Evolutionary conservation across 148 eudicot species (phyloP).

Genomic region (Pouteria glomerata): DNA sequence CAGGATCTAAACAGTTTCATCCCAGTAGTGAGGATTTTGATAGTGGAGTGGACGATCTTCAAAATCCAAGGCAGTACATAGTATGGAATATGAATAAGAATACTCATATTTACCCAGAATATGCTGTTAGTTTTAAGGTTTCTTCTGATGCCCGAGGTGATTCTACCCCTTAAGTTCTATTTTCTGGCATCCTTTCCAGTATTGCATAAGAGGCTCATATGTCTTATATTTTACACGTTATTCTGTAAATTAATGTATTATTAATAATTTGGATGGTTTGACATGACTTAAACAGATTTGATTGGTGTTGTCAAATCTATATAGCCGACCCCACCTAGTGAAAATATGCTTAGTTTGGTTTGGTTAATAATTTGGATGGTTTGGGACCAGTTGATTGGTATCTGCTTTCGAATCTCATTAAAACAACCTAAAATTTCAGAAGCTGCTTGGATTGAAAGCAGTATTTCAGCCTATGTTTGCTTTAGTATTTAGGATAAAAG

Average conservation of each 20-base stretch:
- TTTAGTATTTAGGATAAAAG: background rate
- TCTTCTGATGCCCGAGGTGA: slow-evolving; percentile 64
- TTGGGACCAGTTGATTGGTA: slow-evolving; percentile 6
- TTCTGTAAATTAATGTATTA: background rate
- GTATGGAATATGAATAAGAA: slow-evolving; percentile 87
- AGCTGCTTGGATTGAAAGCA: background rate
- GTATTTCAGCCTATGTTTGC: background rate
- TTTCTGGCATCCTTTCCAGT: background rate
- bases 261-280: too few relatives aligned
- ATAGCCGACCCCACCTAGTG: too few relatives aligned
- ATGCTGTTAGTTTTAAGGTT: slow-evolving; percentile 79
- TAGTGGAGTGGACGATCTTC: slow-evolving; percentile 83
- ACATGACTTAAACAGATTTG: too few relatives aligned
- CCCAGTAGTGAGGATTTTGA: slow-evolving; percentile 79
- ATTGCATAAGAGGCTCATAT: background rate
- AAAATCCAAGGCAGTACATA: slow-evolving; percentile 60
- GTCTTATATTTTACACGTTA: background rate
- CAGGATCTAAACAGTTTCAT: slow-evolving; percentile 76
- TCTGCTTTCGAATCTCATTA: background rate
- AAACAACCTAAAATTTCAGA: background rate
- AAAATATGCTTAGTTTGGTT: too few relatives aligned
- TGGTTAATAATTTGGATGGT: slow-evolving; percentile 10
- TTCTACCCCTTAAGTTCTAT: slow-evolving; percentile 15
- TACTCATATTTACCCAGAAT: slow-evolving; percentile 79
- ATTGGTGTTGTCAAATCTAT: too few relatives aligned